A percentile compares a stretch with the other conserved stretches of the same genome.
These are phyloP conservation scores for Tricholoma saponaceum DNA, from an alignment of 768 basidiomycete species.

Conservation along the genomic window DNA sequence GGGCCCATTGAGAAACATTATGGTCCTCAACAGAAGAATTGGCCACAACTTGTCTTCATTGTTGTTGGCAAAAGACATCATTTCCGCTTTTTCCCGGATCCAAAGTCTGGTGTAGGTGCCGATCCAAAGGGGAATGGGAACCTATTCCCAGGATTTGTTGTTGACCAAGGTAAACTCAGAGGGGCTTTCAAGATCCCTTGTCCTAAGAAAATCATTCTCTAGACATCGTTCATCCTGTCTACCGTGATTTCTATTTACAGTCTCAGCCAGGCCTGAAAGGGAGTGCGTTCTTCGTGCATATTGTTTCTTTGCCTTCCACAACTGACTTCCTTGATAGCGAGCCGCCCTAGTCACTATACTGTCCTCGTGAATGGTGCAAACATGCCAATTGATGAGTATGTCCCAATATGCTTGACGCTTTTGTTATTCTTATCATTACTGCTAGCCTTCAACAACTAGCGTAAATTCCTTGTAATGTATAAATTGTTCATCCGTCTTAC, in stretches of 20 bases:
- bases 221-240: slow-evolving; percentile 52
- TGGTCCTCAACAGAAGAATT: slow-evolving; percentile 31
- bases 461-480: slow-evolving; percentile 37
- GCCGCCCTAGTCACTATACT: slow-evolving; percentile 55
- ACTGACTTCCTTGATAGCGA: slow-evolving; percentile 32
- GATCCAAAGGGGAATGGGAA: slow-evolving; percentile 57
- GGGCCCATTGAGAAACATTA: slow-evolving; percentile 27
- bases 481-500: not conserved
- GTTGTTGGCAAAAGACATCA: slow-evolving; percentile 56
- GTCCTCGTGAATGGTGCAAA: slow-evolving; percentile 32
- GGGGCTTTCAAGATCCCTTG: not conserved
- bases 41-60: slow-evolving; percentile 49
- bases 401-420: not conserved
- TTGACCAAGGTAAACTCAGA: slow-evolving; percentile 33
- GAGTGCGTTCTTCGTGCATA: slow-evolving; percentile 27
- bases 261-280: slow-evolving; percentile 51
- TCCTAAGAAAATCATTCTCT: slow-evolving; percentile 21
- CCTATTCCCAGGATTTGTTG: slow-evolving; percentile 51
- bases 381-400: slow-evolving; percentile 26
- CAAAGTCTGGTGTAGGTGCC: slow-evolving; percentile 18
- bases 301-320: not conserved
- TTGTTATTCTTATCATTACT: not conserved
- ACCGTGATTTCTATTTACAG: slow-evolving; percentile 61
- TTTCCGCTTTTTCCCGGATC: slow-evolving; percentile 51
- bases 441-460: slow-evolving; percentile 42